These are phyloP conservation scores for Pyropia haitanensis DNA, from an alignment of 23 red algal genomes.

Conservation along the genomic window DNA sequence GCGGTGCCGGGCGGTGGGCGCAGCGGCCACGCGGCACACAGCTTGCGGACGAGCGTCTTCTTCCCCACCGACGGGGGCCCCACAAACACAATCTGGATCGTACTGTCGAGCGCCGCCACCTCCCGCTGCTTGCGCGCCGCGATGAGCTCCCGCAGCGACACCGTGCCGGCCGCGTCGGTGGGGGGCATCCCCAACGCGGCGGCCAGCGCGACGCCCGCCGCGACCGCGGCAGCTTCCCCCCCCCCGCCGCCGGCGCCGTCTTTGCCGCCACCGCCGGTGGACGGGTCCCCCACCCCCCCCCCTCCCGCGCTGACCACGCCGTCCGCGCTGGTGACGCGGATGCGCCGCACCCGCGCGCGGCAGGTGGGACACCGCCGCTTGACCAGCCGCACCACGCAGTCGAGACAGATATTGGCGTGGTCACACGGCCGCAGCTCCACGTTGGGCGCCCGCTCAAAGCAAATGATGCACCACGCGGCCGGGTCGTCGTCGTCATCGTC, in stretches of 20 bases:
- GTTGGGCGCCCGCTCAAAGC: slow-evolving; percentile 48
- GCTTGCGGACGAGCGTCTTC: slow-evolving; percentile 50
- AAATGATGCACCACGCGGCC: slow-evolving; percentile 51
- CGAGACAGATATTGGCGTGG: slow-evolving; percentile 57
- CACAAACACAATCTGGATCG: slow-evolving; percentile 60
- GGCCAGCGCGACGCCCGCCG: background rate
- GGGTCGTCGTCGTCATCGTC: background rate
- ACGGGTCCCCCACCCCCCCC: too few relatives aligned
- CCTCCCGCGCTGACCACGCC: background rate
- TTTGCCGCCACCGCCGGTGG: background rate
- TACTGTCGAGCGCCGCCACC: slow-evolving; percentile 41
- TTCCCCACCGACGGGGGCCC: slow-evolving; percentile 56
- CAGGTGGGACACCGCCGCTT: slow-evolving; percentile 72
- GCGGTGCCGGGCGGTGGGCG: background rate
- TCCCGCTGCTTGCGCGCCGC: slow-evolving; percentile 50
- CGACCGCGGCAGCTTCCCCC: background rate
- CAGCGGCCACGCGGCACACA: slow-evolving; percentile 28
- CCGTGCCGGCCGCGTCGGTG: slow-evolving; percentile 16
- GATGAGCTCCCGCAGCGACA: slow-evolving; percentile 41
- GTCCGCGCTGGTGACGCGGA: slow-evolving; percentile 11
- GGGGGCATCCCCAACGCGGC: background rate
- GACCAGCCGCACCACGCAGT: slow-evolving; percentile 54
- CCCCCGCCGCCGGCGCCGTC: background rate
- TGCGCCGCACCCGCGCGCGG: slow-evolving; percentile 46
- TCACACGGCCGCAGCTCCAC: slow-evolving; percentile 48